phyloP scores from a whole-genome alignment of 371 early-diverging fungal species.

The Rhizopus sp. region DNA sequence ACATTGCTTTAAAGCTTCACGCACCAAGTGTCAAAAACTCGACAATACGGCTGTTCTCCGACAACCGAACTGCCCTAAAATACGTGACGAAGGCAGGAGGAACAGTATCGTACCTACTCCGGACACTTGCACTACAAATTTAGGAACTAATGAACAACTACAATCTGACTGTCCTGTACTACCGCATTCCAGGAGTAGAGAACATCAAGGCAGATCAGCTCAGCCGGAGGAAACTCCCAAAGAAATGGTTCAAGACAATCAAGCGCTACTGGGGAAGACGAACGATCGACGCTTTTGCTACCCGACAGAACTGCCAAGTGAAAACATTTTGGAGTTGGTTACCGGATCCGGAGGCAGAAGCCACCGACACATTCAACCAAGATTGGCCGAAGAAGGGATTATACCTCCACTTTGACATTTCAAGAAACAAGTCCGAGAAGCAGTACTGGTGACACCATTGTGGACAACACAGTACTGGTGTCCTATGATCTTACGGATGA shows the following conservation, averaged over 20 bases:
- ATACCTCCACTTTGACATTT: no score
- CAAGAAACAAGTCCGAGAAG: no score
- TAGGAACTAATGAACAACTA: slow-evolving; percentile 16
- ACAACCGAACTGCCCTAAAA: slow-evolving; percentile 19
- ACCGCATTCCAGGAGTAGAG: slow-evolving; percentile 13
- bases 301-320: not conserved
- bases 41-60: slow-evolving; percentile 7
- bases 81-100: slow-evolving; percentile 18
- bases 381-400: no score
- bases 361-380: no score
- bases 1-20: slow-evolving; percentile 8
- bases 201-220: slow-evolving; percentile 15
- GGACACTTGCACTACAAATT: slow-evolving; percentile 14
- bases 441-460: no score
- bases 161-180: slow-evolving; percentile 9
- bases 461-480: no score
- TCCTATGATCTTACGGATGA: no score
- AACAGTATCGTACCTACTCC: slow-evolving; percentile 10
- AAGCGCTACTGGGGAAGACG: slow-evolving; percentile 9
- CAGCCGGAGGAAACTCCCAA: slow-evolving; percentile 7
- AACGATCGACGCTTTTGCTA: not conserved
- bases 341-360: no score
- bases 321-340: no score
- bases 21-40: slow-evolving; percentile 7
- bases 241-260: not conserved